These are phyloP conservation scores for Rutstroemia sp. DNA, from an alignment of 2,329 filamentous ascomycete genomes.

Conservation along the genomic window DNA sequence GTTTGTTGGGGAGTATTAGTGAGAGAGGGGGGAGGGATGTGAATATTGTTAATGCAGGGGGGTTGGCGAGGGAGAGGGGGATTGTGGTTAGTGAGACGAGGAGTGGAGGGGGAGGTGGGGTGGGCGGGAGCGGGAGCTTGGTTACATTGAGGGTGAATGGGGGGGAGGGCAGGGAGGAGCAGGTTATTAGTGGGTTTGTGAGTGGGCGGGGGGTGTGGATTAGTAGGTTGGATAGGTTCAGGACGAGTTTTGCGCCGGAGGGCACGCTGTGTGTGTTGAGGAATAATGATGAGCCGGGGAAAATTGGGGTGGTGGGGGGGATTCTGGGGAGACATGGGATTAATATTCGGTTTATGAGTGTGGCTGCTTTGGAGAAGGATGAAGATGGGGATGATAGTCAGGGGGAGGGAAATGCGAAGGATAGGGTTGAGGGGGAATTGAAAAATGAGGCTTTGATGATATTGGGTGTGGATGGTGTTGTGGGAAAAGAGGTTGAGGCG, in stretches of 20 bases:
- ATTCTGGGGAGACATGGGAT: constrained; percentile 62
- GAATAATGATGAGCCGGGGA: constrained; percentile 75
- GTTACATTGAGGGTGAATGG: constrained; percentile 52
- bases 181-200: constrained; percentile 58
- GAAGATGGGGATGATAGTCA: constrained; percentile 10
- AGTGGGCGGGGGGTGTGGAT: constrained; percentile 60
- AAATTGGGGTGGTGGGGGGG: constrained; percentile 73
- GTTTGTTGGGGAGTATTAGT: constrained; percentile 62
- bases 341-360: constrained; percentile 77
- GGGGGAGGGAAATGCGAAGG: constrained; percentile 15
- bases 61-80: constrained; percentile 70
- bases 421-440: constrained; percentile 28
- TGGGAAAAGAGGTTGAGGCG: constrained; percentile 48
- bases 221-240: constrained; percentile 65
- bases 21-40: constrained; percentile 60
- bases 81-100: constrained; percentile 71
- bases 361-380: constrained; percentile 41
- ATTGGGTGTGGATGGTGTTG: constrained; percentile 60
- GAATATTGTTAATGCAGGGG: constrained; percentile 75
- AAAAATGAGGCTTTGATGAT: constrained; percentile 75
- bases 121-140: constrained; percentile 42
- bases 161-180: constrained; percentile 27
- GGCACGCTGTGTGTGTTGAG: constrained; percentile 71
- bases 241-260: constrained; percentile 64
- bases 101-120: constrained; percentile 39